A percentile compares a stretch with the other conserved stretches of the same genome.
These are phyloP conservation scores for Artemisia argyi DNA, from an alignment of 129 eudicot species.

Conservation along the genomic window DNA sequence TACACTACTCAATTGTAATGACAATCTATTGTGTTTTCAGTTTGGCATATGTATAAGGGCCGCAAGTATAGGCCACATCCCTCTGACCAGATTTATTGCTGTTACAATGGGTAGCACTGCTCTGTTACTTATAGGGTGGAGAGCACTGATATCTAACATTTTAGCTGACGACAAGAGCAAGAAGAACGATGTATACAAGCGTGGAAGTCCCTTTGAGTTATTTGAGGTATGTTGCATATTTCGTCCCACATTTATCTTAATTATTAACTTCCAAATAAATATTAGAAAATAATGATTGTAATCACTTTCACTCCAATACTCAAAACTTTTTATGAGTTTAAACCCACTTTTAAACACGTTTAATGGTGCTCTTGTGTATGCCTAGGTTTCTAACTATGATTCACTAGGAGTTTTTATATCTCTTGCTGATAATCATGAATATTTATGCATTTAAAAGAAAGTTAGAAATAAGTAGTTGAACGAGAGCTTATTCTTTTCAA, in stretches of 20 bases:
- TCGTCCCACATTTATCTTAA: too few species aligned
- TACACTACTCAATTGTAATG: neutral
- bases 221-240: slow-evolving; percentile 57
- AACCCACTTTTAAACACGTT: too few species aligned
- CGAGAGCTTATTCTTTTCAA: too few species aligned
- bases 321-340: too few species aligned
- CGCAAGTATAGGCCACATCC: slow-evolving; percentile 60
- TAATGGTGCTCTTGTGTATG: neutral
- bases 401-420: neutral
- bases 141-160: slow-evolving; percentile 59
- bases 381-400: neutral
- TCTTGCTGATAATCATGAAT: neutral
- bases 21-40: slow-evolving; percentile 36
- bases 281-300: neutral
- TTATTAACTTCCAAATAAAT: neutral
- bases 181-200: slow-evolving; percentile 79
- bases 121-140: slow-evolving; percentile 88
- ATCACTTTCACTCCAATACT: neutral
- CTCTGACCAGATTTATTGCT: slow-evolving; percentile 60
- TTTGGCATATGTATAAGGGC: slow-evolving; percentile 74
- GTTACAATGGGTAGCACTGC: slow-evolving; percentile 93
- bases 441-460: neutral
- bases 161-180: slow-evolving; percentile 50
- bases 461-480: too few species aligned
- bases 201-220: slow-evolving; percentile 86